Evolutionary conservation across 2,329 filamentous ascomycete genomes (phyloP).

Genomic region (Pestalotiopsis sp.): DNA sequence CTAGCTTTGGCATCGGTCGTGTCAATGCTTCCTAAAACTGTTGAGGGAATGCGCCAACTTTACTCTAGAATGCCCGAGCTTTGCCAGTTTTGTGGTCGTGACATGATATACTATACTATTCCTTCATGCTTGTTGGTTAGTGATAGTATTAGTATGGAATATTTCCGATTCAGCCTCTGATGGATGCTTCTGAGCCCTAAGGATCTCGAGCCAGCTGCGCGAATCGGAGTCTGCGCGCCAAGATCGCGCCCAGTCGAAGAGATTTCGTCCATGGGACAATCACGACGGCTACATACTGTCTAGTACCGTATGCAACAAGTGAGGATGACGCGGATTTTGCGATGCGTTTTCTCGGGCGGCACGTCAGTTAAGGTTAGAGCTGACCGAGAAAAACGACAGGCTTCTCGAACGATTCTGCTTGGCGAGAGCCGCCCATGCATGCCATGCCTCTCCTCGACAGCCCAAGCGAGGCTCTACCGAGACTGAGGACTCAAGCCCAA

Average conservation of each 20-base stretch:
- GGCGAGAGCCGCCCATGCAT: background rate
- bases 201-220: background rate
- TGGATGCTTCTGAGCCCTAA: background rate
- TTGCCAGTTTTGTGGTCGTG: background rate
- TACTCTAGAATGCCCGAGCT: background rate
- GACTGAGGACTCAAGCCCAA: background rate
- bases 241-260: background rate
- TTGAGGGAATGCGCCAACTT: background rate
- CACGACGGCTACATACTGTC: background rate
- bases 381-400: background rate
- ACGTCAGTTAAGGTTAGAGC: conserved; percentile 1
- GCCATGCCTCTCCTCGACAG: background rate
- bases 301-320: background rate
- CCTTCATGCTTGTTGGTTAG: background rate
- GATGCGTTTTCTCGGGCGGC: background rate
- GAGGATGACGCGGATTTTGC: background rate
- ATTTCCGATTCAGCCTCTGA: background rate
- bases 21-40: background rate
- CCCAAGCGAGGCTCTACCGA: background rate
- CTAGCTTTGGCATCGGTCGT: background rate
- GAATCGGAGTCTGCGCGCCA: background rate
- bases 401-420: conserved; percentile 7
- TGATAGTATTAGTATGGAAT: background rate
- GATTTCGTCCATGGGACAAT: background rate
- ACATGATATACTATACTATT: background rate